These are phyloP conservation scores for Periconia digitata DNA, from an alignment of 2,329 filamentous ascomycete species.

Conservation along the genomic window DNA sequence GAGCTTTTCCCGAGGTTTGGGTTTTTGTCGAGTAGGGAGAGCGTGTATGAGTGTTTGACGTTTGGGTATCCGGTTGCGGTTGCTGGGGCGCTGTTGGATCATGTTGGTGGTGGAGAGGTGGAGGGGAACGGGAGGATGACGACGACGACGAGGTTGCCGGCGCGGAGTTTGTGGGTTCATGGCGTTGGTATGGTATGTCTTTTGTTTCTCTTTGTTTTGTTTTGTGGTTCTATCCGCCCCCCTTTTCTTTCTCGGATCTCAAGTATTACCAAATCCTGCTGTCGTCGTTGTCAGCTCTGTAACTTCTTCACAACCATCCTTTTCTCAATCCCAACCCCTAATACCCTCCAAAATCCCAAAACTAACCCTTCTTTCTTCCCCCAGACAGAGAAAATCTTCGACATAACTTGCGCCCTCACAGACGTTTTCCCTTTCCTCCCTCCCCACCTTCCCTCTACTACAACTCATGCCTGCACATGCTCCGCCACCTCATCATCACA, in stretches of 20 bases:
- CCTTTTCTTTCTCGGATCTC: neutral
- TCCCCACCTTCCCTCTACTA: no score
- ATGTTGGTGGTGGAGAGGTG: no score
- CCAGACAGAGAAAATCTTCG: slow-evolving; percentile 33
- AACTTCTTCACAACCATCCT: neutral
- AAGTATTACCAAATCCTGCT: neutral
- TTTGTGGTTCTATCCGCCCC: no score
- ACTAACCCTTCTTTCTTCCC: neutral
- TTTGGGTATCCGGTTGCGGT: slow-evolving; percentile 67
- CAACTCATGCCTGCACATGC: no score
- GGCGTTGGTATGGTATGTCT: slow-evolving; percentile 30
- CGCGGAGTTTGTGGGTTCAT: slow-evolving; percentile 26
- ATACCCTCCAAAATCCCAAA: neutral
- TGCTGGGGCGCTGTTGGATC: slow-evolving; percentile 60
- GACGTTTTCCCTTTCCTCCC: slow-evolving; percentile 31
- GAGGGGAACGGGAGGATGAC: no score
- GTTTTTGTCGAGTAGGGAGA: slow-evolving; percentile 48
- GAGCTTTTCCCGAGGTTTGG: slow-evolving; percentile 61
- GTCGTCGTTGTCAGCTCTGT: no score
- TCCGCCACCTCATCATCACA: slow-evolving; percentile 15
- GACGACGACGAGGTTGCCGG: slow-evolving; percentile 25
- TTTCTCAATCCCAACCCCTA: neutral
- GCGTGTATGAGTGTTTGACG: slow-evolving; percentile 56
- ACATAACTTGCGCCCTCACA: slow-evolving; percentile 30
- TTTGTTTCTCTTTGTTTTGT: no score